Base-by-base conservation (phyloP, 1,139 yeast genomes). In the Taiozyma sp. region DNA sequence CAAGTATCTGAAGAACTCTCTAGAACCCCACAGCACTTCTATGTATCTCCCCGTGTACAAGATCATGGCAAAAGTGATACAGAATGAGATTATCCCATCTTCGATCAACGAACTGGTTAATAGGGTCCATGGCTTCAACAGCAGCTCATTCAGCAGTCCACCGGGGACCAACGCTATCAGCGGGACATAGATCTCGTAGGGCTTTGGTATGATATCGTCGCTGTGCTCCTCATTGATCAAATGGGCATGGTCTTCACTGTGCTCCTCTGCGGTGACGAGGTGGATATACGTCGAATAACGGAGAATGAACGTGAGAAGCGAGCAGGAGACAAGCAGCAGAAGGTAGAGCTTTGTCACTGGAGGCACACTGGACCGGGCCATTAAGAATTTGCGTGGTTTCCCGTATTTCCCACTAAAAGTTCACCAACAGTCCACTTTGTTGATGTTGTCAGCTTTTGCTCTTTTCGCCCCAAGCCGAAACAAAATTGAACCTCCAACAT, bases 201-300 rank as follows among this genome's bases (percentile, higher is more conserved):
- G 59, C 22, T 51, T 46, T 2, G 61, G 61, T 6, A 56, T 30
- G 44, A 11, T 26, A 43, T 2, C 39, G 28, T 5, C 42, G 26
- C 4, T 42, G 29, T 10, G 26, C 37, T 7, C 43, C 7, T 50
- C 53, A 5, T 42, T 37, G 34, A 58, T 53, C 40, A 58, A 47
- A 47, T 58, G 62, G n/a, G 48, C 55, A 45, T 58, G 62, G 46
- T 58, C 62, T 30, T 53, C 57, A 24, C 49, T 54, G 48, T 57
- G 61, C 2, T 47, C 39, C 1, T 56, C 56, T 3, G 61, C 54
- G 1, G 59, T 49, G 7, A 57, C 51, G 6, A 59, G 50, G 45
- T 59, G 62, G 41, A 59, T 42, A 42, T 59, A 59, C 2, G 62
- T 52, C 3, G 62, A 53, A 48, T 59, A 59, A 9, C 61, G 53